A percentile compares a stretch with the other conserved stretches of the same genome.
Evolutionary conservation across 2,329 filamentous ascomycete species (phyloP).

Genomic region (Monilinia vaccinii-corymbosi): DNA sequence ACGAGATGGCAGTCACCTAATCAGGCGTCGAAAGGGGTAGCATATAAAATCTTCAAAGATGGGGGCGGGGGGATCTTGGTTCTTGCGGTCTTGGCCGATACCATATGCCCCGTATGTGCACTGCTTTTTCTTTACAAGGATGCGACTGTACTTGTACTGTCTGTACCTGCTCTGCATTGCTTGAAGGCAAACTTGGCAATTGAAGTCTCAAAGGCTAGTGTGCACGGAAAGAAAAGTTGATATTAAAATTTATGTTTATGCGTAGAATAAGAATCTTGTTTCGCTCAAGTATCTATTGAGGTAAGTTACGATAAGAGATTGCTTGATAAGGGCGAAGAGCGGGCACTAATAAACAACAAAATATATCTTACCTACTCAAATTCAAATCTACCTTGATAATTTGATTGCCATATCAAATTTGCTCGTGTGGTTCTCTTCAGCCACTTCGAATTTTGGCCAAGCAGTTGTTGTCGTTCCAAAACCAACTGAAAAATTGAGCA

Average conservation of each 20-base stretch:
- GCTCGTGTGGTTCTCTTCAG: neutral
- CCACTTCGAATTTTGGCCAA: neutral
- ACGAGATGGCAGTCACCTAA: slow-evolving; percentile 10
- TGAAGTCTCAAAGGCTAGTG: neutral
- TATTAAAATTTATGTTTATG: neutral
- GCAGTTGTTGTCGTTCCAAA: neutral
- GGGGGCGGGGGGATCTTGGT: neutral
- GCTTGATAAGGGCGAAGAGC: neutral
- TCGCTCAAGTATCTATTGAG: too few species aligned
- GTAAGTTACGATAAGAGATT: neutral
- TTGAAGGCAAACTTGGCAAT: neutral
- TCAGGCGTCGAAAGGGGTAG: slow-evolving; percentile 23
- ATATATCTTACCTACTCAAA: too few species aligned
- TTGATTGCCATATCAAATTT: neutral
- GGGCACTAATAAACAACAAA: neutral
- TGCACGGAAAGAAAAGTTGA: too few species aligned
- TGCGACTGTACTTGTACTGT: too few species aligned
- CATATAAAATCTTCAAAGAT: slow-evolving; percentile 2
- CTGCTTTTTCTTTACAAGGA: neutral
- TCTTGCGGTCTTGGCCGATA: neutral
- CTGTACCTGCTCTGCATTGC: neutral
- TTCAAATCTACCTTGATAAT: neutral
- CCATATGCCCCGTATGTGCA: neutral
- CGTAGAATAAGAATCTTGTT: too few species aligned
- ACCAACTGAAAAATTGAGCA: neutral